These are phyloP conservation scores for Aspergillus sp. DNA, from an alignment of 2,329 filamentous ascomycete genomes.

Conservation along the genomic window DNA sequence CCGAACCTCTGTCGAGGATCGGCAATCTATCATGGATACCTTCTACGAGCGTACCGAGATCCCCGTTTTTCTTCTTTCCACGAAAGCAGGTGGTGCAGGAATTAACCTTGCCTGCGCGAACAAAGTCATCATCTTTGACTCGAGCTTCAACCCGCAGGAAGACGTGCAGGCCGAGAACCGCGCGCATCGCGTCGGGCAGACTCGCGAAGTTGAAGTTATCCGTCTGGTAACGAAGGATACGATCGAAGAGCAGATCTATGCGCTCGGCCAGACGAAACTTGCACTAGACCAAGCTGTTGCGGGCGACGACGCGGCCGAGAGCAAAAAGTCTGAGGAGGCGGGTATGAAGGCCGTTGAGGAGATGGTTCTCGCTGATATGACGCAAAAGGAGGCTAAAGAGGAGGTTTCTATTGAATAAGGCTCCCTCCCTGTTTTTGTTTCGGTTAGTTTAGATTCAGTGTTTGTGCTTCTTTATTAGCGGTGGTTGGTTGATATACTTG, in stretches of 20 bases:
- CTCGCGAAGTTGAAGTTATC: slow-evolving; percentile 85
- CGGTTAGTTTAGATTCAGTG: not conserved
- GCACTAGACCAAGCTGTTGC: slow-evolving; percentile 79
- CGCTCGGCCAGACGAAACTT: slow-evolving; percentile 89
- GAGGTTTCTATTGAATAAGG: slow-evolving; percentile 5
- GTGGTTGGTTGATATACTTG: not conserved
- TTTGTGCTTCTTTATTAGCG: not conserved
- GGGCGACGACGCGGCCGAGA: slow-evolving; percentile 60
- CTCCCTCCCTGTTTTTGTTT: not conserved
- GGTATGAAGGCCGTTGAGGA: slow-evolving; percentile 55
- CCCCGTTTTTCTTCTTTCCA: slow-evolving; percentile 89
- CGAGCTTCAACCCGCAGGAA: slow-evolving; percentile 96
- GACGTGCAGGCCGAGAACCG: slow-evolving; percentile 98
- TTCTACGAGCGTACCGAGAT: slow-evolving; percentile 79
- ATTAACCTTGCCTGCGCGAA: slow-evolving; percentile 96
- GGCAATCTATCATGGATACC: slow-evolving; percentile 85
- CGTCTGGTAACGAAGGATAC: slow-evolving; percentile 79
- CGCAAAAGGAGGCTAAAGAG: slow-evolving; percentile 22
- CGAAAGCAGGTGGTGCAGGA: slow-evolving; percentile 92
- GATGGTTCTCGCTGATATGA: slow-evolving; percentile 53
- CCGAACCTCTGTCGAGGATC: slow-evolving; percentile 76
- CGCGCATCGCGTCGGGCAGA: slow-evolving; percentile 92
- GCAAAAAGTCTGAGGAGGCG: slow-evolving; percentile 54
- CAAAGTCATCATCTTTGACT: slow-evolving; percentile 97
- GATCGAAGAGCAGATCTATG: slow-evolving; percentile 91